Percentiles rank a stretch among this genome's conserved stretches.
Evolutionary conservation across 371 early-diverging fungal genomes (phyloP).

Genomic region (Apophysomyces elegans): DNA sequence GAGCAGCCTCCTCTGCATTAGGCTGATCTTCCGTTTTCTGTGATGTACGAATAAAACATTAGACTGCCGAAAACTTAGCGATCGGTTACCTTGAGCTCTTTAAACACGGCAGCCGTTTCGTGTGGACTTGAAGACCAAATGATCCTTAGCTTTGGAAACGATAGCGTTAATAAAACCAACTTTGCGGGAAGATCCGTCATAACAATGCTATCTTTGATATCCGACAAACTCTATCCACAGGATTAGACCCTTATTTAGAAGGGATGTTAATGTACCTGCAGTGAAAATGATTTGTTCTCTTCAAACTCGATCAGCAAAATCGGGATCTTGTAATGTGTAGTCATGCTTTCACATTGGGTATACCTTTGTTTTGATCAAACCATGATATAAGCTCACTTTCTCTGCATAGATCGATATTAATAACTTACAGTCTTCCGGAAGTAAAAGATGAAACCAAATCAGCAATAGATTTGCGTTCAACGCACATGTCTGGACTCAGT

Average conservation of each 20-base stretch:
- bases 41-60: not conserved
- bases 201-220: conserved; percentile 61
- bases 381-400: not conserved
- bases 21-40: conserved; percentile 81
- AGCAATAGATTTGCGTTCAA: conserved; percentile 93
- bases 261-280: conserved; percentile 48
- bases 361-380: conserved; percentile 51
- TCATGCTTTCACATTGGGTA: conserved; percentile 93
- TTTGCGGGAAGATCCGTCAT: conserved; percentile 70
- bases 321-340: conserved; percentile 76
- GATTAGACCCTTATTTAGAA: conserved; percentile 20
- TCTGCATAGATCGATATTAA: not conserved
- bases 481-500: conserved; percentile 83
- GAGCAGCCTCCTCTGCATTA: conserved; percentile 65
- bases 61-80: too few relatives aligned
- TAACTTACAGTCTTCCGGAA: conserved; percentile 85
- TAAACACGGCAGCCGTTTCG: conserved; percentile 87
- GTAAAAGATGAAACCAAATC: conserved; percentile 89
- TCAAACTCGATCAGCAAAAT: conserved; percentile 96
- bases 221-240: conserved; percentile 42
- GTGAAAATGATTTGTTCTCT: conserved; percentile 77
- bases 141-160: conserved; percentile 85
- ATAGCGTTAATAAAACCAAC: conserved; percentile 78
- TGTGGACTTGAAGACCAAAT: conserved; percentile 92
- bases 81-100: conserved; percentile 79